Evolutionary conservation across 2,329 filamentous ascomycete genomes (phyloP).

Genomic region (Monosporascus cannonballus): DNA sequence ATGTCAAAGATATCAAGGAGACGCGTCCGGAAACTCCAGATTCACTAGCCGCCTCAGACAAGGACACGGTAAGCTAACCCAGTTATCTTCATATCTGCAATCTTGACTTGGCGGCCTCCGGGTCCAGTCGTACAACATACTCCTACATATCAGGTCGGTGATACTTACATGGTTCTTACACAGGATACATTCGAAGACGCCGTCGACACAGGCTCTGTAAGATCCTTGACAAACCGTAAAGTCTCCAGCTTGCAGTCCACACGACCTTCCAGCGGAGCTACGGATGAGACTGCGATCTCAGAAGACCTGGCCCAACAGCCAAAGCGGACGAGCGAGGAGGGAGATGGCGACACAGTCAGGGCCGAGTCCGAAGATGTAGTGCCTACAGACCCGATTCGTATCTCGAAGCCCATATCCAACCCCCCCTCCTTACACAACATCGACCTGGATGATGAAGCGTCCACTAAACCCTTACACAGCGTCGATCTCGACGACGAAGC

Average conservation of each 20-base stretch:
- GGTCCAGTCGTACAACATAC: conserved; percentile 8
- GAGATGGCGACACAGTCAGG: conserved; percentile 8
- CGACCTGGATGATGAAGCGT: conserved; percentile 57
- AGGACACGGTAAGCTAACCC: conserved; percentile 30
- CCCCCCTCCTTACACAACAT: conserved; percentile 50
- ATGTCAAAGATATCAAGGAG: conserved; percentile 8
- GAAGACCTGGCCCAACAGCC: conserved; percentile 3
- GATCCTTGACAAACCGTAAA: conserved; percentile 55
- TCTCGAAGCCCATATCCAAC: conserved; percentile 40
- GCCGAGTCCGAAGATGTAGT: conserved; percentile 3
- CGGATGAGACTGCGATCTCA: conserved; percentile 13
- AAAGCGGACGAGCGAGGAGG: conserved; percentile 11
- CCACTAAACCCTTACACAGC: conserved; percentile 40
- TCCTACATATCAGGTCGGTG: no score
- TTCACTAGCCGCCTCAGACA: conserved; percentile 29
- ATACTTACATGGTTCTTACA: background rate
- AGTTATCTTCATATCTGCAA: conserved; percentile 5
- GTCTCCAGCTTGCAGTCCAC: conserved; percentile 28
- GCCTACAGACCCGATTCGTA: conserved; percentile 28
- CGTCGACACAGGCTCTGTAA: conserved; percentile 55
- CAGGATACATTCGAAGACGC: conserved; percentile 84
- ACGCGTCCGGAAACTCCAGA: conserved; percentile 11
- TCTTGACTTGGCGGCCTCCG: background rate
- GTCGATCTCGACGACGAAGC: conserved; percentile 41
- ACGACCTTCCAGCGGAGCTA: conserved; percentile 19